Evolutionary conservation across 306 rosid genomes (phyloP), one percentile per base, ranked within the genome.

Genomic region (Vachellia pachyceras): DNA sequence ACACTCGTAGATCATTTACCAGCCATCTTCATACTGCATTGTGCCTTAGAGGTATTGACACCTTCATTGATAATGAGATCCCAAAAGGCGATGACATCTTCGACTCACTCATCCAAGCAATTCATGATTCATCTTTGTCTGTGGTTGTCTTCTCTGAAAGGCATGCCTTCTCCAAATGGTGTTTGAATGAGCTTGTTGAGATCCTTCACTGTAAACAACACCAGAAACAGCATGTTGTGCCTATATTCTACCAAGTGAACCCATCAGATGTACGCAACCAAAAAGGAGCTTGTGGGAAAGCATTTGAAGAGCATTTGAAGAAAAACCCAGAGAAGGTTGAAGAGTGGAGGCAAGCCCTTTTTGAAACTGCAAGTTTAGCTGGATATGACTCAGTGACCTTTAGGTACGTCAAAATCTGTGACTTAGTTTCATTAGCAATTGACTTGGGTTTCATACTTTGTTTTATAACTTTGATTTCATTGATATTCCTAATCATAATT

Each of bases 261-360:
- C 79, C 79, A 40, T 76, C 79, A 0, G 23, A 60, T 42, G 58
- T 76, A 0, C 71, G 71, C 11, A n/a, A n/a, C 6, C 57, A 18
- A 8, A 76, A 0, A 10, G 54, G 79, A 68, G 3, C 54, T 60
- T 60, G 14, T 15, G n/a, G 44, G 44, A 3, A 76, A 17, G 71
- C 71, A 15, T 76, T 76, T 5, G 7, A 10, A 60, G 9, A 76
- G 15, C 79, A 60, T 7, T 76, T 17, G 58, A 15, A 5, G 29
- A 7, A 14, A 29, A 42, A 41, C 79, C 42, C 46, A 25, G n/a
- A 14, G 3, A 60, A 42, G 44, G 54, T 60, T 33, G 44, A 6
- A 2, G 17, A 76, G 7, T 76, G 71, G 79, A 76, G 44, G 60
- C 18, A 7, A 3, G 57, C 71, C 25, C 58, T 76, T 18, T 13